Conservation (phyloP, 257 asterid species). For the Penstemon newberryi region DNA sequence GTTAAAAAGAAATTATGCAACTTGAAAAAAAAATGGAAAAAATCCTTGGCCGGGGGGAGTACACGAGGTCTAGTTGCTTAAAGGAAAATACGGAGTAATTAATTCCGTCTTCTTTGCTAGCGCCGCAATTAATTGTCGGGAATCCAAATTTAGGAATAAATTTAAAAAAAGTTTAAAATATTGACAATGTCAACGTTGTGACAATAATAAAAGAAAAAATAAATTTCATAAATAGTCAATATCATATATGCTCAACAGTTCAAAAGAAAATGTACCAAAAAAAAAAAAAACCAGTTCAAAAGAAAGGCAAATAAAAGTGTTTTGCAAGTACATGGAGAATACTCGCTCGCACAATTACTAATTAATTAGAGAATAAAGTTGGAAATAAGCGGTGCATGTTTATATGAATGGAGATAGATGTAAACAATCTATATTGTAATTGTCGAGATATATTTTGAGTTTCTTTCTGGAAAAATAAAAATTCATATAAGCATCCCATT, state of each 20-base stretch:
- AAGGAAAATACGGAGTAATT: neutral
- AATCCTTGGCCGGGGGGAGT: too few relatives aligned
- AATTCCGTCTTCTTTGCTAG: neutral
- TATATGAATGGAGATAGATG: too few relatives aligned
- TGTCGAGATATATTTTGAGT: too few relatives aligned
- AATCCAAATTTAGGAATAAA: conserved; percentile 15
- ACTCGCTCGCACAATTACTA: neutral
- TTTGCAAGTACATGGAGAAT: too few relatives aligned
- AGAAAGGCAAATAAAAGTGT: conserved; percentile 28
- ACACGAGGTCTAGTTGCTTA: neutral
- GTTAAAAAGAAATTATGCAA: too few relatives aligned
- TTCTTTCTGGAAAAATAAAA: too few relatives aligned
- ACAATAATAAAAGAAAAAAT: neutral
- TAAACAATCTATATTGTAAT: too few relatives aligned
- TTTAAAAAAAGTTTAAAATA: conserved; percentile 14
- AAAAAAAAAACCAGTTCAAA: conserved; percentile 13
- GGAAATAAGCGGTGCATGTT: neutral
- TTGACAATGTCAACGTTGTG: conserved; percentile 30
- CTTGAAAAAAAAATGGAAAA: too few relatives aligned
- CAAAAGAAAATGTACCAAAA: too few relatives aligned
- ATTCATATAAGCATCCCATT: too few relatives aligned
- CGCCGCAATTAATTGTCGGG: conserved; percentile 12
- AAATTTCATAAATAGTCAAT: too few relatives aligned
- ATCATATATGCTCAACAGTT: too few relatives aligned
- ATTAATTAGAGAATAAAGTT: conserved; percentile 24